Percentiles rank a stretch among this genome's conserved stretches.
Conservation (phyloP, 306 rosid genomes). For the Dicorynia guianensis region DNA sequence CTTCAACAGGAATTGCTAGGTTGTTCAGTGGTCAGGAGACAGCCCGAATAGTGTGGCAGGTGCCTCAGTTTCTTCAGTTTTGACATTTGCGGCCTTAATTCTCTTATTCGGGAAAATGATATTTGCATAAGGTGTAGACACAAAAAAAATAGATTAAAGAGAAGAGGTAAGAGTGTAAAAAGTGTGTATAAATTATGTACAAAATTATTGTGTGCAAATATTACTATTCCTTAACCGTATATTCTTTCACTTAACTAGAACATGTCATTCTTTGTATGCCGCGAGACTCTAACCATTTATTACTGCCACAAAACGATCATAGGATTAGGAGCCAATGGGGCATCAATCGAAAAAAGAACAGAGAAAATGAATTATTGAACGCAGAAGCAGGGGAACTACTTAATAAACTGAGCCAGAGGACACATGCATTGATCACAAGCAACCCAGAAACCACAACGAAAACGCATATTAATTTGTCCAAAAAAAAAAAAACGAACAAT, state of each 20-base stretch:
- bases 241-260: constrained; percentile 12
- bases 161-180: no score
- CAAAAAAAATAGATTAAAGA: no score
- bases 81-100: constrained; percentile 16
- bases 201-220: no score
- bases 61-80: constrained; percentile 42
- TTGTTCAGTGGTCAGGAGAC: constrained; percentile 97
- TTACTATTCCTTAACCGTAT: not conserved
- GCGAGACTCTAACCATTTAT: no score
- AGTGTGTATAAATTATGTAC: no score
- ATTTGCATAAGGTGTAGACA: no score
- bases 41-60: constrained; percentile 99
- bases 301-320: no score
- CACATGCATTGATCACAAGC: constrained; percentile 20
- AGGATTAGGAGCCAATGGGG: no score
- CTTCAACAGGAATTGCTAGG: constrained; percentile 79
- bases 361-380: no score
- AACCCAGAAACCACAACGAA: not conserved
- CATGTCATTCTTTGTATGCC: not conserved
- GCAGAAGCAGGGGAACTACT: not conserved
- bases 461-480: constrained; percentile 10
- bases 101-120: no score
- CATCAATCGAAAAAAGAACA: no score
- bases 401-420: constrained; percentile 30
- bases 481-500: not conserved